These are phyloP conservation scores for Lentinula edodes DNA, from an alignment of 768 basidiomycete species.

Conservation along the genomic window DNA sequence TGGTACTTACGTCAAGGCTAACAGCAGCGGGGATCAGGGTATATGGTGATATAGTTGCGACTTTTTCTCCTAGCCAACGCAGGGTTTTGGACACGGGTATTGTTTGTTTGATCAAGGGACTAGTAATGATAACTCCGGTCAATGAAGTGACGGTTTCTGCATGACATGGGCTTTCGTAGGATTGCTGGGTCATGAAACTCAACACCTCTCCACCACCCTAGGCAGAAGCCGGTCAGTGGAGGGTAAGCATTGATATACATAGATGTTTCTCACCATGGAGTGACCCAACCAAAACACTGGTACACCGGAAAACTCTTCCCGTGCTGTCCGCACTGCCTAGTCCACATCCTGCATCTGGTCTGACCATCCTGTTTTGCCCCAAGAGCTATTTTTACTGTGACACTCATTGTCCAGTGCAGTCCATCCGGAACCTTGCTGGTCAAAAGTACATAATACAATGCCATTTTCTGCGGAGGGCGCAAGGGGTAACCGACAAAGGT, in stretches of 20 bases:
- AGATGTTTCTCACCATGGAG: slow-evolving; percentile 58
- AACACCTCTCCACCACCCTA: slow-evolving; percentile 68
- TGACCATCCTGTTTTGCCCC: slow-evolving; percentile 58
- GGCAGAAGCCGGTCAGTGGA: background rate
- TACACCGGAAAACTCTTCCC: slow-evolving; percentile 36
- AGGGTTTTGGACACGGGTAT: slow-evolving; percentile 48
- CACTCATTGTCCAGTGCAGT: slow-evolving; percentile 58
- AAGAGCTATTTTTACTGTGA: slow-evolving; percentile 50
- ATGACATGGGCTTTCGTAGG: slow-evolving; percentile 23
- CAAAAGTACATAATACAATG: slow-evolving; percentile 66
- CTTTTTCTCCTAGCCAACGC: slow-evolving; percentile 48
- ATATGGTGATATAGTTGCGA: slow-evolving; percentile 43
- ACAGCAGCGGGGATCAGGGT: slow-evolving; percentile 50
- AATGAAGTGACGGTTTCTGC: slow-evolving; percentile 33
- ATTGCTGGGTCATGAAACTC: slow-evolving; percentile 47
- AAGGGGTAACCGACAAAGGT: slow-evolving; percentile 23
- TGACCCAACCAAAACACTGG: slow-evolving; percentile 74
- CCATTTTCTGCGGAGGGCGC: slow-evolving; percentile 46
- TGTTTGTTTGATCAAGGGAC: slow-evolving; percentile 62
- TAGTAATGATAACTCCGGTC: slow-evolving; percentile 61
- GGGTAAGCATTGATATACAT: background rate
- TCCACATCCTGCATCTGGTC: slow-evolving; percentile 64
- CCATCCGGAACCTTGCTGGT: slow-evolving; percentile 76
- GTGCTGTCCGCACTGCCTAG: slow-evolving; percentile 59
- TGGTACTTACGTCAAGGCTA: slow-evolving; percentile 36